phyloP scores from a whole-genome alignment of 2,329 filamentous ascomycete species.

The Penicillium sp. region DNA sequence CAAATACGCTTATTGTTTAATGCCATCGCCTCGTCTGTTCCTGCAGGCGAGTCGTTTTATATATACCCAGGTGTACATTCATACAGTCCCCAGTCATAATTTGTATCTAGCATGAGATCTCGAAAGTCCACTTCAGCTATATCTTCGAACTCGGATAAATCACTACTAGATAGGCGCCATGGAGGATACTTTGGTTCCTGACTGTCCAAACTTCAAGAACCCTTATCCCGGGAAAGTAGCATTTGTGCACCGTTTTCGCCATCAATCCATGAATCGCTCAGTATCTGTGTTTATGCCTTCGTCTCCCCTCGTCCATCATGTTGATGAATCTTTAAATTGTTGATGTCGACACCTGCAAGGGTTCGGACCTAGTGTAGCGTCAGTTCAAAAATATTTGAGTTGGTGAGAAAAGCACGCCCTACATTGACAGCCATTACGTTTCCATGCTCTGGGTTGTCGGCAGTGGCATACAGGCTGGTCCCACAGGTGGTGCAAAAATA shows the following conservation, averaged over 20 bases:
- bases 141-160: no score
- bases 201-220: no score
- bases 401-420: background rate
- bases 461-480: constrained; percentile 31
- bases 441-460: constrained; percentile 20
- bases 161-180: no score
- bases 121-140: no score
- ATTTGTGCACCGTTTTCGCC: no score
- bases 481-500: constrained; percentile 38
- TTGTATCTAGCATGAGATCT: no score
- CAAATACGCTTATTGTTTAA: constrained; percentile 27
- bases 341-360: constrained; percentile 30
- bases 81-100: no score
- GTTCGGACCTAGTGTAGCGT: constrained; percentile 26
- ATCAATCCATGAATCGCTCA: no score
- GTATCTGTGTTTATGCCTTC: background rate
- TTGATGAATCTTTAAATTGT: constrained; percentile 30
- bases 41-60: background rate
- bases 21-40: background rate
- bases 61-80: no score
- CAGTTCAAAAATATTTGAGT: background rate
- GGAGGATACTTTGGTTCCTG: no score
- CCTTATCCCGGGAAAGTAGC: no score
- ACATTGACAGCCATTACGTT: constrained; percentile 36
- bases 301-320: constrained; percentile 17